These are phyloP conservation scores for Aspergillus sp. DNA, from an alignment of 2,329 filamentous ascomycete species.

Conservation along the genomic window DNA sequence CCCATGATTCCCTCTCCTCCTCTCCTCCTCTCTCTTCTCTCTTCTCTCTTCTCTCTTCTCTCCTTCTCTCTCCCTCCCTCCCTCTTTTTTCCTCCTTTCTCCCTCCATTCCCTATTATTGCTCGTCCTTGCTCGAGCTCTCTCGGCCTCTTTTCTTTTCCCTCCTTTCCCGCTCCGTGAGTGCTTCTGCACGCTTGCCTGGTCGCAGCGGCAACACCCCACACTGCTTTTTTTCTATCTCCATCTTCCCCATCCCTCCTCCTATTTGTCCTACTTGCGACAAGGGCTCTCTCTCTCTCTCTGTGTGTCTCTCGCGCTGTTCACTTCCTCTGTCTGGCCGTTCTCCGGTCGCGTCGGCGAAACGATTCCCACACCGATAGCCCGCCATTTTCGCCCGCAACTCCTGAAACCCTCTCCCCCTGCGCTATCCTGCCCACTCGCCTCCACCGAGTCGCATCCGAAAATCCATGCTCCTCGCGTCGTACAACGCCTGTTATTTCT, in stretches of 20 bases:
- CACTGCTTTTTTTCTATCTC: constrained; percentile 10
- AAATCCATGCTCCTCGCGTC: no score
- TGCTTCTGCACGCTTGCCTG: constrained; percentile 17
- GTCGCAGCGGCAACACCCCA: constrained; percentile 22
- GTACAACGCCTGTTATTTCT: no score
- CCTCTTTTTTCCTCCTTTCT: neutral
- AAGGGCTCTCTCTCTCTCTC: no score
- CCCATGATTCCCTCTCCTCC: neutral
- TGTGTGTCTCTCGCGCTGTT: no score
- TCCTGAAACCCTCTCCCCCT: no score
- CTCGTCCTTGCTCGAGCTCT: constrained; percentile 1
- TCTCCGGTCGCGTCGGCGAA: no score
- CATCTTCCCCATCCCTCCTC: constrained; percentile 11
- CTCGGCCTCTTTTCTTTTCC: neutral
- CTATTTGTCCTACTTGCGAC: constrained; percentile 18
- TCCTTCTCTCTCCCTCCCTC: constrained; percentile 1
- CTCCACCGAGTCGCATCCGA: no score
- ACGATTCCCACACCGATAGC: no score
- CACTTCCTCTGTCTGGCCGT: no score
- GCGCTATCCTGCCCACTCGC: no score
- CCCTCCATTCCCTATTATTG: constrained; percentile 1
- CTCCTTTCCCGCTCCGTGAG: constrained; percentile 1
- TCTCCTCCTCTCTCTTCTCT: neutral
- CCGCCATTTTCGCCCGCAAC: no score
- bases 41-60: constrained; percentile 1